Conservation (phyloP, 805 yeast species). For the Kuraishia cidri region DNA sequence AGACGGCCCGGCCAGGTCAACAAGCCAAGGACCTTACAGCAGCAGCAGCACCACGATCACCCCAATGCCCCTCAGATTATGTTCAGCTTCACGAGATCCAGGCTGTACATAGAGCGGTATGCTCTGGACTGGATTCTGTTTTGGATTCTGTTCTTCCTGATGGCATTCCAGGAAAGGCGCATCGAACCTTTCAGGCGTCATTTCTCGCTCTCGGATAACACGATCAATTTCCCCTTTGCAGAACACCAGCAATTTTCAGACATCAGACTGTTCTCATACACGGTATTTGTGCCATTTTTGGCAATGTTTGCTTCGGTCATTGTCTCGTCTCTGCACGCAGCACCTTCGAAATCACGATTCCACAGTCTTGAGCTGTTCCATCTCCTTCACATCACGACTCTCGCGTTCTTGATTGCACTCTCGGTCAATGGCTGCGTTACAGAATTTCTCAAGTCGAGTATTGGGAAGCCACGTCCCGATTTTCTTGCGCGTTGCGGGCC, state of each 20-base stretch:
- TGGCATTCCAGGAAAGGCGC: slow-evolving; percentile 11
- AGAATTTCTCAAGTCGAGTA: slow-evolving; percentile 69
- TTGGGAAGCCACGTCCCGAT: slow-evolving; percentile 91
- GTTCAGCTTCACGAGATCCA: no score
- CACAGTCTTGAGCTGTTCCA: slow-evolving; percentile 52
- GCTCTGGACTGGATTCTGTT: slow-evolving; percentile 8
- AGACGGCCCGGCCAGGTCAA: no score
- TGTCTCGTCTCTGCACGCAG: no score
- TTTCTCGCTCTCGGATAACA: slow-evolving; percentile 29
- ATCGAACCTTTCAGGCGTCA: slow-evolving; percentile 35
- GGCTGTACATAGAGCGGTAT: slow-evolving; percentile 4
- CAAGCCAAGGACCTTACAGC: no score
- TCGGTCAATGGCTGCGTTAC: slow-evolving; percentile 56
- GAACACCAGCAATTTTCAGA: slow-evolving; percentile 26
- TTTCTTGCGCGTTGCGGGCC: slow-evolving; percentile 83
- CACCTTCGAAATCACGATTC: no score
- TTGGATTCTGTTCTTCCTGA: slow-evolving; percentile 3
- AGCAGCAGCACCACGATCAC: no score
- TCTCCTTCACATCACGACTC: slow-evolving; percentile 49
- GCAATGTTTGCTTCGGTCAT: no score
- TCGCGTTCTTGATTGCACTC: slow-evolving; percentile 60
- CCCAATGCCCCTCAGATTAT: no score
- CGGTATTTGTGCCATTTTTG: slow-evolving; percentile 26
- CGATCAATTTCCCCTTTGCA: slow-evolving; percentile 40
- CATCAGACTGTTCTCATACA: slow-evolving; percentile 17